These are phyloP conservation scores for Helianthus annuus DNA, from an alignment of 129 eudicot genomes.

Conservation along the genomic window DNA sequence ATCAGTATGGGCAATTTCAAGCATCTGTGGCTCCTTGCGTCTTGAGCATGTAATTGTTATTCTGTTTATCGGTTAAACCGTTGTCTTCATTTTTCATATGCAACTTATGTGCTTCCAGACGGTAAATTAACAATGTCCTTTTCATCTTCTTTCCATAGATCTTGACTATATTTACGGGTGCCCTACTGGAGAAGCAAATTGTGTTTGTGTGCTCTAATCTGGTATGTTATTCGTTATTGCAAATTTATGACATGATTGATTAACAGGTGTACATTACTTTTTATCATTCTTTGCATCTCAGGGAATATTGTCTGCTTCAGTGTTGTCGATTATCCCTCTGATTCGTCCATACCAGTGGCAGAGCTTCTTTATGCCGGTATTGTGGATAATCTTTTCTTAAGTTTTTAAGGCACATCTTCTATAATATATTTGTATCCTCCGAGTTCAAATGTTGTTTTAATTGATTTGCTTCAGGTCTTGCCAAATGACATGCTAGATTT, in stretches of 20 bases:
- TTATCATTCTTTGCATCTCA: slow-evolving; percentile 36
- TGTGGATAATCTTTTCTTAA: slow-evolving; percentile 5
- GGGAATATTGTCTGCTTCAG: slow-evolving; percentile 92
- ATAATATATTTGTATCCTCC: neutral
- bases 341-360: slow-evolving; percentile 99
- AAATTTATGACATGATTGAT: slow-evolving; percentile 1
- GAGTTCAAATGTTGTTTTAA: neutral
- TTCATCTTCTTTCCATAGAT: slow-evolving; percentile 52
- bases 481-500: slow-evolving; percentile 99
- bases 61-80: neutral
- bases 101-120: slow-evolving; percentile 4
- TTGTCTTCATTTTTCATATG: too few relatives aligned
- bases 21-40: slow-evolving; percentile 92
- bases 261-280: neutral
- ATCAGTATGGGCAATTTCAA: slow-evolving; percentile 87
- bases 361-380: slow-evolving; percentile 98
- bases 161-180: slow-evolving; percentile 83
- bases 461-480: slow-evolving; percentile 60
- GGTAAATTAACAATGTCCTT: neutral
- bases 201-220: slow-evolving; percentile 78
- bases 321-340: slow-evolving; percentile 83
- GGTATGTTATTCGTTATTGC: slow-evolving; percentile 35
- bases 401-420: neutral
- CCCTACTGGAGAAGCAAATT: slow-evolving; percentile 94
- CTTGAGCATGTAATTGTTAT: slow-evolving; percentile 77